Evolutionary conservation across 139 green algal species (phyloP).

Genomic region (Raphidocelis subcapitata): DNA sequence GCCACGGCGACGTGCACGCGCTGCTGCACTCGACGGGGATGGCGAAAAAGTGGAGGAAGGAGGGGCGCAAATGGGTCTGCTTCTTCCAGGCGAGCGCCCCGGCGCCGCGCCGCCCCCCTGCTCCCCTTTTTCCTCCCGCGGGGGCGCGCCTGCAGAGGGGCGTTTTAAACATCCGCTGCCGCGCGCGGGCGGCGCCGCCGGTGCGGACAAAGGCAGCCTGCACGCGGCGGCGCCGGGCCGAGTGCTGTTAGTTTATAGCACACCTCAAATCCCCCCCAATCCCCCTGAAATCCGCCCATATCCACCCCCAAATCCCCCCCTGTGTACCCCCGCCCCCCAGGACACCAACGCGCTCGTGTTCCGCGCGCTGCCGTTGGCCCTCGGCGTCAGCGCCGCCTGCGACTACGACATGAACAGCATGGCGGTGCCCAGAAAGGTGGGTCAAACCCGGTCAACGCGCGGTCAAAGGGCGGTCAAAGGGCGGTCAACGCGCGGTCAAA

Average conservation of each 20-base stretch:
- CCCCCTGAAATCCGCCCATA: neutral
- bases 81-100: constrained; percentile 98
- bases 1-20: constrained; percentile 97
- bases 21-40: constrained; percentile 84
- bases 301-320: neutral
- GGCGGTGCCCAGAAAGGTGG: constrained; percentile 19
- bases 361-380: constrained; percentile 78
- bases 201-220: no score
- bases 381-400: constrained; percentile 73
- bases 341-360: constrained; percentile 98
- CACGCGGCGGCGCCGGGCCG: no score
- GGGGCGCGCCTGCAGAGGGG: no score
- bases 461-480: neutral
- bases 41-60: constrained; percentile 60
- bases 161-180: no score
- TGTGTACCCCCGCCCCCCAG: constrained; percentile 37
- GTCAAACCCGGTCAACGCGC: neutral
- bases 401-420: constrained; percentile 92
- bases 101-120: no score
- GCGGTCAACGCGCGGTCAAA: neutral
- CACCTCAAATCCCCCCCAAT: no score
- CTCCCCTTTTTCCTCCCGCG: no score
- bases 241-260: no score
- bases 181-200: no score
- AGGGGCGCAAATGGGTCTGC: constrained; percentile 89